These are phyloP conservation scores for Xylaria hypoxylon DNA, from an alignment of 2,329 filamentous ascomycete species.

Conservation along the genomic window DNA sequence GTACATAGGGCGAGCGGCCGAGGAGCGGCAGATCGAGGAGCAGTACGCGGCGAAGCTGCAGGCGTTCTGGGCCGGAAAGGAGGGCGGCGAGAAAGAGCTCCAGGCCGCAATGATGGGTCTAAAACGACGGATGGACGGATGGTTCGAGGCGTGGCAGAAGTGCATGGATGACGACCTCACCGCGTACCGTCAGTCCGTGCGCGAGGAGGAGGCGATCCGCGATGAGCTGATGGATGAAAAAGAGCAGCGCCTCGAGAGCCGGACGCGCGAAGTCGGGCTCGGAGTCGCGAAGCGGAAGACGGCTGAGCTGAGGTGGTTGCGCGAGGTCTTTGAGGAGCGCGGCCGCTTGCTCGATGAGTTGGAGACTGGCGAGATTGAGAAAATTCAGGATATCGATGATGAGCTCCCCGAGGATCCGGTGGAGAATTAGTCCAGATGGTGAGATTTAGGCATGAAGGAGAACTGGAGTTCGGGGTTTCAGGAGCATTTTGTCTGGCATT, in stretches of 20 bases:
- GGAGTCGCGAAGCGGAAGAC: conserved; percentile 52
- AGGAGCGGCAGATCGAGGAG: conserved; percentile 59
- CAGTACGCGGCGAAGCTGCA: conserved; percentile 56
- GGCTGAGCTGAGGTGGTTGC: conserved; percentile 62
- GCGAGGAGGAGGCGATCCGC: conserved; percentile 55
- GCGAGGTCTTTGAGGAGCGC: conserved; percentile 59
- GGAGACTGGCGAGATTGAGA: conserved; percentile 59
- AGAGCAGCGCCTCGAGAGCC: conserved; percentile 49
- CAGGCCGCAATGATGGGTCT: conserved; percentile 53
- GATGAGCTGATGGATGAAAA: conserved; percentile 59
- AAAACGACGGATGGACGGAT: conserved; percentile 56
- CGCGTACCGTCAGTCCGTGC: conserved; percentile 52
- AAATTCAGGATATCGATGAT: conserved; percentile 46
- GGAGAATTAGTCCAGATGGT: conserved; percentile 21
- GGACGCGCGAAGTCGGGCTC: conserved; percentile 46
- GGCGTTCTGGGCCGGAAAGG: conserved; percentile 54
- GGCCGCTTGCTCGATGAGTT: conserved; percentile 56
- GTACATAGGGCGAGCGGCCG: conserved; percentile 54
- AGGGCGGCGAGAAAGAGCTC: conserved; percentile 48
- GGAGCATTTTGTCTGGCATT: background rate
- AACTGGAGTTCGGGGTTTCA: background rate
- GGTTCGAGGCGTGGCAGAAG: conserved; percentile 55
- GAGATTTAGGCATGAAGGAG: background rate
- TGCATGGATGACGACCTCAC: conserved; percentile 57
- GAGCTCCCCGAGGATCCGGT: conserved; percentile 43